A percentile compares a stretch with the other conserved stretches of the same genome.
Evolutionary conservation across 2,329 filamentous ascomycete species (phyloP).

Genomic region (Daldinia sp.): DNA sequence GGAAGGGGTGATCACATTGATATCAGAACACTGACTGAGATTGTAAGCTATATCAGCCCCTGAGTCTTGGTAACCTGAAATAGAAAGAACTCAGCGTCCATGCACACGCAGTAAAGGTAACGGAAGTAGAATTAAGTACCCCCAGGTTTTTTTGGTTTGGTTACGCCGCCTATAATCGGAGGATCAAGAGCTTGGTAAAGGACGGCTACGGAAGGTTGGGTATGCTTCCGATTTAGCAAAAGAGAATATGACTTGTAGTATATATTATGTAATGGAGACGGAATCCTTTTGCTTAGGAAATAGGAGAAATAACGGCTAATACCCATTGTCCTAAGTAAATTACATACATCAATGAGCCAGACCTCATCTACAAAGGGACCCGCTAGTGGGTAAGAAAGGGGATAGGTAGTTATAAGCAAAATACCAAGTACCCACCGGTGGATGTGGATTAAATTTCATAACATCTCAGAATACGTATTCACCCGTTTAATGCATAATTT

Average conservation of each 20-base stretch:
- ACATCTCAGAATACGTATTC: not conserved
- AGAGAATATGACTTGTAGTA: slow-evolving; percentile 2
- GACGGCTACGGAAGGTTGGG: slow-evolving; percentile 8
- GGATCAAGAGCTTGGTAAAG: slow-evolving; percentile 20
- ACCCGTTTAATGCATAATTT: not conserved
- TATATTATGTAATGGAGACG: too few species aligned
- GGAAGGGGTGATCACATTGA: slow-evolving; percentile 52
- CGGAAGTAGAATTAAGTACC: slow-evolving; percentile 2
- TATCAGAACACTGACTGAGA: slow-evolving; percentile 48
- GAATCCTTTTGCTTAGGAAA: too few species aligned
- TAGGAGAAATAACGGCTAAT: too few species aligned
- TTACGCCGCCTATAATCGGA: slow-evolving; percentile 10
- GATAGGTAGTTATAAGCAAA: too few species aligned
- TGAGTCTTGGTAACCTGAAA: slow-evolving; percentile 61
- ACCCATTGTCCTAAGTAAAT: too few species aligned
- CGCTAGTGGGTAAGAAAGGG: too few species aligned
- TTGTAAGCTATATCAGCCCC: slow-evolving; percentile 62
- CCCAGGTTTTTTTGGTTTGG: slow-evolving; percentile 24
- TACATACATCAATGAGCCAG: too few species aligned
- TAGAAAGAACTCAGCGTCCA: not conserved
- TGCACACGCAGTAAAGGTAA: not conserved
- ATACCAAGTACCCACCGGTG: too few species aligned
- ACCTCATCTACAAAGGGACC: too few species aligned
- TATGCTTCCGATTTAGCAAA: not conserved
- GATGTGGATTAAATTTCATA: not conserved